Base-by-base conservation (phyloP, 2,329 filamentous ascomycete species). In the Colletotrichum ledebouriae region DNA sequence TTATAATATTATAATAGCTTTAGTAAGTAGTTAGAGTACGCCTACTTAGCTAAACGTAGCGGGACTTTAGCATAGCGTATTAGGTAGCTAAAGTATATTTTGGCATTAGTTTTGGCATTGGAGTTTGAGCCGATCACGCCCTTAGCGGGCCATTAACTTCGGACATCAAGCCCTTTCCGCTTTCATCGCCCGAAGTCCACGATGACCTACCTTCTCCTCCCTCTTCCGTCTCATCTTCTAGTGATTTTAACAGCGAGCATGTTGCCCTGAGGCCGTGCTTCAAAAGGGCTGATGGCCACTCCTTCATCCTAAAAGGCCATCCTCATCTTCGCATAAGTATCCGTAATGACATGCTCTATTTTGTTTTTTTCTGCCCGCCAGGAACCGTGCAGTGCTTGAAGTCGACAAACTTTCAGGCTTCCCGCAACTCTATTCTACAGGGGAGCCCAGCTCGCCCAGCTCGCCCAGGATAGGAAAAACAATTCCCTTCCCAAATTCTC, bases 391-490 rank as follows among this genome's bases (percentile, higher is more conserved):
- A 9, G 29, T 29, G 53, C 50, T 34, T 57, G 17, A 57, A 29
- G n/a, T 22, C 15, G 33, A 10, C 46, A 66, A 4, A 59, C 41
- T 66, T 56, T 60, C 37, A 17, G n/a, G 37, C 11, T 49, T 69
- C 56, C 49, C 66, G 66, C 56, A 69, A 66, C 66, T 69, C 20
- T 69, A 66, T 60, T 62, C 60, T 15, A 66, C 56, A 53, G 46
- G 49, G 49, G 49, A 49, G 60, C 53, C 64, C 53, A 49, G 60
- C 25, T 25, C 25, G 25, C 4, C 4, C 4, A 25, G 33, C 25
- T 25, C 25, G 25, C 4, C 4, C 4, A 25, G 33, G 9, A 55
- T 49, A 17, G 33, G 12, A 49, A 20, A 7, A 7, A 7, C 7
- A 29, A 29, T 29, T 29, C 11, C 11, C 4, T 13, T 39, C 13